Conservation (phyloP, 768 basidiomycete genomes). For the Rhizopogon sp. region DNA sequence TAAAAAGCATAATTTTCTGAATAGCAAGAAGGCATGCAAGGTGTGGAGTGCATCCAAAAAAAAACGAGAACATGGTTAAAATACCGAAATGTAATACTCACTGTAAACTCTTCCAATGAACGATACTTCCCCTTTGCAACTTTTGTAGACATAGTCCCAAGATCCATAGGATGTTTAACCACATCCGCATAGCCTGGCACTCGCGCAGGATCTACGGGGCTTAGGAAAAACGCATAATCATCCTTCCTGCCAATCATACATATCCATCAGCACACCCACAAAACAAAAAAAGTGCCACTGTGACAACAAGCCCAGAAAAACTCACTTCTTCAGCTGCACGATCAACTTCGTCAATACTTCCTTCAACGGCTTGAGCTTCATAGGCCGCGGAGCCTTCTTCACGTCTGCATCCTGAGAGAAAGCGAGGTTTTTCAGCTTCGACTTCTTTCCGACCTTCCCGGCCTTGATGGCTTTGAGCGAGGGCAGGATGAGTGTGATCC, state of each 20-base stretch:
- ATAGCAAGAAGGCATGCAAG: neutral
- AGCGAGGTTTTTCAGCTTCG: constrained; percentile 28
- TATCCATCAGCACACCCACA: constrained; percentile 5
- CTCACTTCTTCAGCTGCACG: constrained; percentile 70
- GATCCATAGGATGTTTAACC: constrained; percentile 87
- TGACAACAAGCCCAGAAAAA: neutral
- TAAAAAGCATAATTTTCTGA: neutral
- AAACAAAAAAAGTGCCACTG: neutral
- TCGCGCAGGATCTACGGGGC: constrained; percentile 55
- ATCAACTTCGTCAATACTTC: constrained; percentile 68
- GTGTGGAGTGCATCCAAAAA: neutral
- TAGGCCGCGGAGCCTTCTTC: constrained; percentile 45
- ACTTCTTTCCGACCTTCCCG: constrained; percentile 47
- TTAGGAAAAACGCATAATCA: constrained; percentile 79
- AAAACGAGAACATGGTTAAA: neutral
- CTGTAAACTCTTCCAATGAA: constrained; percentile 75
- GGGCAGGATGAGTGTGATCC: constrained; percentile 63
- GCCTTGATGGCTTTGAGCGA: constrained; percentile 60
- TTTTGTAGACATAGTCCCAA: constrained; percentile 81
- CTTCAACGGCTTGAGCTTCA: constrained; percentile 76
- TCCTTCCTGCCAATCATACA: constrained; percentile 53
- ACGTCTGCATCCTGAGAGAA: constrained; percentile 18
- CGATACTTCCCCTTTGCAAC: constrained; percentile 73
- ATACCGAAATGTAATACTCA: constrained; percentile 29
- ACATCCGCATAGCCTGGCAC: constrained; percentile 63